Conservation (phyloP, 345 rosid species). For the Citrus trifoliata region DNA sequence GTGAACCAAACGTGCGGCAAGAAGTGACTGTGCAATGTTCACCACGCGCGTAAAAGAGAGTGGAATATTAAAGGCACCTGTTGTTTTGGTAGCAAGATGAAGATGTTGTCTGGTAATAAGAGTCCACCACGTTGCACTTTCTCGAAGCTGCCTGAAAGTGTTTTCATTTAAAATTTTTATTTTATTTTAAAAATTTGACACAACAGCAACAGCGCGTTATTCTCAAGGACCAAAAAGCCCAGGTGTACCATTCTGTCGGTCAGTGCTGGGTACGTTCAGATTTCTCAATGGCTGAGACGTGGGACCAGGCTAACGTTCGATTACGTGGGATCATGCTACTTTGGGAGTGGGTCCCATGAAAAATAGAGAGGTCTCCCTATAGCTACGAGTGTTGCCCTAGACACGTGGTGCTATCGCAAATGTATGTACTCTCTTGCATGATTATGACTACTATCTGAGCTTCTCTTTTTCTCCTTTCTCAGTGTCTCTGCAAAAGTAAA, state of each 20-base stretch:
- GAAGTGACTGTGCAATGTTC: not conserved
- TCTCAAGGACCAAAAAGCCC: not conserved
- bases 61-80: not conserved
- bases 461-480: not conserved
- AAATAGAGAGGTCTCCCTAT: constrained; percentile 6
- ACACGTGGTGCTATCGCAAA: constrained; percentile 46
- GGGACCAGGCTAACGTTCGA: not conserved
- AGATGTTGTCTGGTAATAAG: constrained; percentile 1
- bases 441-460: constrained; percentile 13
- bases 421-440: not conserved
- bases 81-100: not conserved
- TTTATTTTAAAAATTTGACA: not conserved
- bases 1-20: not conserved
- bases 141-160: constrained; percentile 25
- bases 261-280: constrained; percentile 7
- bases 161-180: not conserved
- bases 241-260: constrained; percentile 25
- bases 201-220: not conserved
- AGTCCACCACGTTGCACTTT: constrained; percentile 29
- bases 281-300: not conserved
- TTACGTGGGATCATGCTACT: not conserved
- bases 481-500: constrained; percentile 12
- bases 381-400: constrained; percentile 24
- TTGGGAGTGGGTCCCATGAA: constrained; percentile 17
- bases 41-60: not conserved